A percentile compares a stretch with the other conserved stretches of the same genome.
Conservation (phyloP, 2,329 filamentous ascomycete genomes). For the Pseudopyricularia cyperi region DNA sequence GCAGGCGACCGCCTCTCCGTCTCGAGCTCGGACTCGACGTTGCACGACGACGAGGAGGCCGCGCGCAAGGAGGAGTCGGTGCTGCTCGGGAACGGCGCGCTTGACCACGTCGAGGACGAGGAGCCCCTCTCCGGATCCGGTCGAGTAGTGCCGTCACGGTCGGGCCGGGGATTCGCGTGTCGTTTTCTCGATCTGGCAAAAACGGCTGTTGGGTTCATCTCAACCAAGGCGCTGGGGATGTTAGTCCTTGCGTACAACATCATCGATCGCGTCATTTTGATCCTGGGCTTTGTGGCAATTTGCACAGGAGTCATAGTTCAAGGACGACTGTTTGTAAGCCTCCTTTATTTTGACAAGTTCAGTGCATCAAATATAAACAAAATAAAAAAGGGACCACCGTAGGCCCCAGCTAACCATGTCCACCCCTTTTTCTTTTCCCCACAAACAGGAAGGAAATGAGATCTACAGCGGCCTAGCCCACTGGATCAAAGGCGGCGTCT, state of each 20-base stretch:
- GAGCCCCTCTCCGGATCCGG: slow-evolving; percentile 13
- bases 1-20: slow-evolving; percentile 43
- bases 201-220: slow-evolving; percentile 24
- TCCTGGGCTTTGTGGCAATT: slow-evolving; percentile 64
- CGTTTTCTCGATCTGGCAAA: background rate
- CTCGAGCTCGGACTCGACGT: slow-evolving; percentile 22
- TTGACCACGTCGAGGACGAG: slow-evolving; percentile 36
- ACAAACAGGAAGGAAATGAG: slow-evolving; percentile 43
- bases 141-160: slow-evolving; percentile 27
- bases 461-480: slow-evolving; percentile 84
- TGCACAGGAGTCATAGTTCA: slow-evolving; percentile 63
- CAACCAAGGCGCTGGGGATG: slow-evolving; percentile 40
- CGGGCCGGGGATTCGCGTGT: background rate
- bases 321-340: slow-evolving; percentile 69
- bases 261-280: slow-evolving; percentile 64
- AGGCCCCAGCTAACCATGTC: background rate
- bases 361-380: no score
- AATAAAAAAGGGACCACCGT: no score
- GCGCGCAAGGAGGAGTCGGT: slow-evolving; percentile 7
- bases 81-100: slow-evolving; percentile 11
- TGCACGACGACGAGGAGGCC: slow-evolving; percentile 26
- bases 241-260: slow-evolving; percentile 49
- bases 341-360: background rate
- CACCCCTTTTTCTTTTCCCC: background rate
- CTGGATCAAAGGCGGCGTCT: slow-evolving; percentile 88